Evolutionary conservation across 768 basidiomycete genomes (phyloP).

Genomic region (Cystofilobasidium macerans): DNA sequence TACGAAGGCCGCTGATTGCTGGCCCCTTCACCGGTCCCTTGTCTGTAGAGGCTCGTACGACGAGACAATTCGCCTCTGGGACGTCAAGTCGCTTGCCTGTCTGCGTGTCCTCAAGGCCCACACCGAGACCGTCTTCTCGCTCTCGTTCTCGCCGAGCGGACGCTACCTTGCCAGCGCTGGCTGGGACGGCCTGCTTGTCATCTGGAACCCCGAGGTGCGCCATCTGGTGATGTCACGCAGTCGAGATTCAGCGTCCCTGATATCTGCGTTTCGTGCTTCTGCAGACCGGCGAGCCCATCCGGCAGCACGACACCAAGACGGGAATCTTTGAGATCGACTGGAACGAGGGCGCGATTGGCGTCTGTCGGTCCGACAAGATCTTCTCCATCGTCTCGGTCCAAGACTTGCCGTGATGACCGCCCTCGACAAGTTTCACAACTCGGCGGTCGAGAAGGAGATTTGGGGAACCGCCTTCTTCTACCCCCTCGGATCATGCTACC

Average conservation of each 20-base stretch:
- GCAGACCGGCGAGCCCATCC: slow-evolving; percentile 18
- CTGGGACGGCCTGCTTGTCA: slow-evolving; percentile 62
- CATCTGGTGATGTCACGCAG: too few species aligned
- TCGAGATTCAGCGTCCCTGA: neutral
- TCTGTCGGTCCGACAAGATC: slow-evolving; percentile 18
- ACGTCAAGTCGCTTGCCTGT: slow-evolving; percentile 64
- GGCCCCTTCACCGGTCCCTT: slow-evolving; percentile 33
- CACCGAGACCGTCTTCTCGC: slow-evolving; percentile 57
- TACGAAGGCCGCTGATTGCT: neutral
- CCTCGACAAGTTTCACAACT: neutral
- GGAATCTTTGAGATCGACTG: slow-evolving; percentile 27
- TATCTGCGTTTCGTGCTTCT: neutral
- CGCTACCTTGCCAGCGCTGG: slow-evolving; percentile 62
- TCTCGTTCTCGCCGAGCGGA: slow-evolving; percentile 62
- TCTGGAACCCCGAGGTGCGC: slow-evolving; percentile 61
- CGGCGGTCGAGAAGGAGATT: neutral
- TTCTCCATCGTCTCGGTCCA: slow-evolving; percentile 19
- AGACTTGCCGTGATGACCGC: slow-evolving; percentile 15
- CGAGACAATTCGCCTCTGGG: slow-evolving; percentile 68
- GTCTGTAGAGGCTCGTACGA: slow-evolving; percentile 51
- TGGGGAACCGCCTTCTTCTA: too few species aligned
- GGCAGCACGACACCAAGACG: slow-evolving; percentile 7
- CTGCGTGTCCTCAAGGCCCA: slow-evolving; percentile 61
- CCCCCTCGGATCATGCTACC: too few species aligned
- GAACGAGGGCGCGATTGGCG: slow-evolving; percentile 18